Percentiles rank a stretch among this genome's conserved stretches.
These are phyloP conservation scores for Centrapalus pauciflorus DNA, from an alignment of 129 eudicot genomes.

Conservation along the genomic window DNA sequence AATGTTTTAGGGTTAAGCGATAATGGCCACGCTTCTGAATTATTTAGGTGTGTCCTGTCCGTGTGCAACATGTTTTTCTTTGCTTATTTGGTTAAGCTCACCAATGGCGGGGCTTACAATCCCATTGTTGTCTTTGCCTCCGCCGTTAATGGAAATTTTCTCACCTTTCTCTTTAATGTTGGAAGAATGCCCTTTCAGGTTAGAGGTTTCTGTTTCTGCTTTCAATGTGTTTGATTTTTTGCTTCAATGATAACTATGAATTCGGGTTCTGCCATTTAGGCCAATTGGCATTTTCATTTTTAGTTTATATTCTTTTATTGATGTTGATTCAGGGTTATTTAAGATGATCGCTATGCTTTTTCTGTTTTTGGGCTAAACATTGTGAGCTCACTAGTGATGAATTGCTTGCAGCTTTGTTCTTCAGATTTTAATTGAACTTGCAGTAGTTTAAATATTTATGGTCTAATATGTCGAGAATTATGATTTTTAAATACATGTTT, in stretches of 20 bases:
- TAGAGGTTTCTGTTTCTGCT: background rate
- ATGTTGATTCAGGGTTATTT: background rate
- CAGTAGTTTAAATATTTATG: no score
- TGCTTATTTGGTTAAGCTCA: slow-evolving; percentile 40
- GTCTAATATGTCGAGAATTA: no score
- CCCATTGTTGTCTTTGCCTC: slow-evolving; percentile 52
- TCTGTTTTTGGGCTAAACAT: background rate
- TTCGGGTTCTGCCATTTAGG: background rate
- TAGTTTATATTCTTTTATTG: background rate
- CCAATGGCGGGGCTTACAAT: slow-evolving; percentile 71
- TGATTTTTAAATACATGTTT: no score
- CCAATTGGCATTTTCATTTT: background rate
- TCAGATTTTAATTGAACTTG: no score
- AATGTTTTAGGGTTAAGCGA: slow-evolving; percentile 32
- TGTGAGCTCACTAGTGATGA: background rate
- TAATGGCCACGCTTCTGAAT: slow-evolving; percentile 37
- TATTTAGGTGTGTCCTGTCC: slow-evolving; percentile 28
- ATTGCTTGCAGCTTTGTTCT: background rate
- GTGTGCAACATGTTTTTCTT: slow-evolving; percentile 60
- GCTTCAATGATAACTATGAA: background rate
- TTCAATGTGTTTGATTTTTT: background rate
- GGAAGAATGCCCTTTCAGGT: slow-evolving; percentile 97
- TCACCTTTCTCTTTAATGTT: slow-evolving; percentile 46
- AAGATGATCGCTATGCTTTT: background rate
- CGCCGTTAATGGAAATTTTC: slow-evolving; percentile 57